Conservation (phyloP, 2,329 filamentous ascomycete genomes). For the Hypoxylon sp. region DNA sequence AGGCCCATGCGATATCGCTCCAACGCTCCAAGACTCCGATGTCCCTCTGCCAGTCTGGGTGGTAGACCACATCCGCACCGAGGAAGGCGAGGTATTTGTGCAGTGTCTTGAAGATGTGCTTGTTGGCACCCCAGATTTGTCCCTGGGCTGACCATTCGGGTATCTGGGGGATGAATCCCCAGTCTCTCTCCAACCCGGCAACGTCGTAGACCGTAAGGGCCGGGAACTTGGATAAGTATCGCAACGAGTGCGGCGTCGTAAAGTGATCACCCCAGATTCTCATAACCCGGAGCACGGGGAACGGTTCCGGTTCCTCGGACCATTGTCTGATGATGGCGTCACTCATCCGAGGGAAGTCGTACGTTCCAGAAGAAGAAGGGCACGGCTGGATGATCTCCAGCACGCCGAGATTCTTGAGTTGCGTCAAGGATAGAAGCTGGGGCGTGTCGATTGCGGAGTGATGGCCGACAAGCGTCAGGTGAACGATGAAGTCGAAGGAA, state of each 20-base stretch:
- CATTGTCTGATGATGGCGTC: slow-evolving; percentile 62
- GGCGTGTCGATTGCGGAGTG: slow-evolving; percentile 42
- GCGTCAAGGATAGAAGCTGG: slow-evolving; percentile 57
- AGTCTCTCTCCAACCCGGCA: slow-evolving; percentile 52
- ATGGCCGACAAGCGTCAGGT: slow-evolving; percentile 42
- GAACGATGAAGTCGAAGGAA: slow-evolving; percentile 49
- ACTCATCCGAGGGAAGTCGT: slow-evolving; percentile 54
- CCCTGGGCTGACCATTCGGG: neutral
- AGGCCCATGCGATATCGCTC: too few relatives aligned
- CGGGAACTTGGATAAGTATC: slow-evolving; percentile 58
- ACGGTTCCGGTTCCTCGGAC: slow-evolving; percentile 56
- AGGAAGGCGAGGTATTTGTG: too few relatives aligned
- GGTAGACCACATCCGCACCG: neutral
- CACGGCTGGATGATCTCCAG: slow-evolving; percentile 60
- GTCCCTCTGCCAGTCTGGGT: neutral
- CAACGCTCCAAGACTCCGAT: neutral
- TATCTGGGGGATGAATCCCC: slow-evolving; percentile 43
- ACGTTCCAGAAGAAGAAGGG: slow-evolving; percentile 32
- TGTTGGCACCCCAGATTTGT: neutral
- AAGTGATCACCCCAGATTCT: slow-evolving; percentile 58
- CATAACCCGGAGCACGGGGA: slow-evolving; percentile 61
- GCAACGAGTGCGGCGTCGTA: slow-evolving; percentile 56
- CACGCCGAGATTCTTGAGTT: slow-evolving; percentile 60
- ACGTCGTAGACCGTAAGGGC: slow-evolving; percentile 60
- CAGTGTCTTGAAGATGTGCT: neutral